A percentile compares a stretch with the other conserved stretches of the same genome.
Evolutionary conservation across 176 grass and related monocot genomes (phyloP).

Genomic region (Bothriochloa decipiens): DNA sequence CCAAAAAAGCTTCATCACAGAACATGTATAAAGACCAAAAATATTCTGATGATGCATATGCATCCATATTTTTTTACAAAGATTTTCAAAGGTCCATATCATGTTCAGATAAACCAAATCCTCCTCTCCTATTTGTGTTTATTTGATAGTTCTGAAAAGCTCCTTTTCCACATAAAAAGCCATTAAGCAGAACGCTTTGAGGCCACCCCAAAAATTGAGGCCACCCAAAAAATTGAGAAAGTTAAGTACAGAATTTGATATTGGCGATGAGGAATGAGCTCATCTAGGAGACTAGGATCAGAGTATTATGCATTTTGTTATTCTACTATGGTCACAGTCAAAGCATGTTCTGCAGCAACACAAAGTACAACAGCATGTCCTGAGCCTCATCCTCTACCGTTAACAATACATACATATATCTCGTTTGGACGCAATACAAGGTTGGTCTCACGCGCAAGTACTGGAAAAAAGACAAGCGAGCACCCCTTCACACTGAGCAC

Average conservation of each 20-base stretch:
- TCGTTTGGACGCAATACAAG: conserved; percentile 10
- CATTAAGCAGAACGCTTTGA: neutral
- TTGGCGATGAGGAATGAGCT: neutral
- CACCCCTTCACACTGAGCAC: neutral
- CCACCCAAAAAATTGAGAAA: no score
- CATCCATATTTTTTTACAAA: no score
- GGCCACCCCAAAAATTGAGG: no score
- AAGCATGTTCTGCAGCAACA: neutral
- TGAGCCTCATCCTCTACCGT: neutral
- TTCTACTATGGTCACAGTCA: neutral
- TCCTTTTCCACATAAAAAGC: neutral
- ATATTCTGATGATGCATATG: neutral
- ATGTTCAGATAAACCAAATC: neutral
- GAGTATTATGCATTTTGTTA: conserved; percentile 8
- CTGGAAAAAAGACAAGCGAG: neutral
- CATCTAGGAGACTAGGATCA: conserved; percentile 4
- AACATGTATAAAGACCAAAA: no score
- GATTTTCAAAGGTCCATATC: neutral
- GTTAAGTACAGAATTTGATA: neutral
- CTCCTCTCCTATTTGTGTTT: neutral
- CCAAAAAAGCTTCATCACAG: no score
- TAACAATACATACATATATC: conserved; percentile 10
- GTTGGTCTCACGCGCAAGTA: neutral
- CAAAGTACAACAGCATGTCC: neutral
- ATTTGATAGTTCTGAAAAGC: no score